A percentile compares a stretch with the other conserved stretches of the same genome.
Conservation (phyloP, 345 rosid genomes). For the Aquilaria yunnanensis region DNA sequence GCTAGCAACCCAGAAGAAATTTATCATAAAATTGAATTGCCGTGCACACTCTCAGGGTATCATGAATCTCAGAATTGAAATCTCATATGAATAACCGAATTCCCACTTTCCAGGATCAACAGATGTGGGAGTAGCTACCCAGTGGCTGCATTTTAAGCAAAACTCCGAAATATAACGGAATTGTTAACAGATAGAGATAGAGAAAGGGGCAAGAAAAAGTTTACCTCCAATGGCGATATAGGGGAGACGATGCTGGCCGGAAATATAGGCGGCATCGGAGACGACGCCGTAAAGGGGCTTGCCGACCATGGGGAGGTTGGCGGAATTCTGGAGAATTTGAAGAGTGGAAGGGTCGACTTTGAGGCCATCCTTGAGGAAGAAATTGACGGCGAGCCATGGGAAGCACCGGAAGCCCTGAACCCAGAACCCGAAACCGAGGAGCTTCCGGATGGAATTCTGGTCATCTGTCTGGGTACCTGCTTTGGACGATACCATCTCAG, state of each 20-base stretch:
- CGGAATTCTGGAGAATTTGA: conserved; percentile 79
- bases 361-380: conserved; percentile 78
- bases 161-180: no score
- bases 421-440: conserved; percentile 75
- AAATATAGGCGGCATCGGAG: conserved; percentile 68
- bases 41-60: no score
- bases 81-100: no score
- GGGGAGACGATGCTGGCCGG: conserved; percentile 84
- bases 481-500: neutral
- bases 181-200: neutral
- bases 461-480: conserved; percentile 7
- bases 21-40: no score
- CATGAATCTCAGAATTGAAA: no score
- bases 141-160: no score
- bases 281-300: conserved; percentile 77
- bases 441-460: conserved; percentile 25
- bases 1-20: no score
- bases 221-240: conserved; percentile 90
- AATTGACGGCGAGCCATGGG: conserved; percentile 79
- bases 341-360: conserved; percentile 70
- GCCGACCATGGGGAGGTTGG: conserved; percentile 86
- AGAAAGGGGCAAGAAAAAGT: neutral
- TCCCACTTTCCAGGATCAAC: no score
- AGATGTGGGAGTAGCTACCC: no score
- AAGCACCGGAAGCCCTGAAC: conserved; percentile 88